Percentiles rank a stretch among this genome's conserved stretches.
Conservation (phyloP, 306 rosid genomes). For the Trichosanthes truncata region DNA sequence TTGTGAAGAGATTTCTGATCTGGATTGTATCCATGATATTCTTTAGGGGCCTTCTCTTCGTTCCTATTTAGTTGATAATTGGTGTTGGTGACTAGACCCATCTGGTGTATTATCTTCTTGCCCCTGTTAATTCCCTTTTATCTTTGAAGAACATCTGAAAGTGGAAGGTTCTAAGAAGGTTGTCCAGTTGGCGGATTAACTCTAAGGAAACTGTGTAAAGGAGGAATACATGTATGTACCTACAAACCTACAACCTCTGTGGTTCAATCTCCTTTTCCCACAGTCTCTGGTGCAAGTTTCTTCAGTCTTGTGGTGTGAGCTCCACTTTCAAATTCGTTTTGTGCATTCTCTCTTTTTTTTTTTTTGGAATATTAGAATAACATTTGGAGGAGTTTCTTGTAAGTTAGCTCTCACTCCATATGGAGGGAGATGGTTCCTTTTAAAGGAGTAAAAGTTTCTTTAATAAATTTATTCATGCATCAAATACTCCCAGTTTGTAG, state of each 20-base stretch:
- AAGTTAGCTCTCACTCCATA: not conserved
- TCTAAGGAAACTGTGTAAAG: not conserved
- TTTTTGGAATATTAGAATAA: not conserved
- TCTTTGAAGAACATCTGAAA: not conserved
- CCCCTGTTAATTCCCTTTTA: not conserved
- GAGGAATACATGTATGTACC: not conserved
- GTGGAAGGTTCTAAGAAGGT: not conserved
- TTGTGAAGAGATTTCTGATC: not conserved
- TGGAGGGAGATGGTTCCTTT: not conserved
- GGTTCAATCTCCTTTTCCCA: not conserved
- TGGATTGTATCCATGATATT: not conserved
- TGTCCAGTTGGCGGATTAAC: not conserved
- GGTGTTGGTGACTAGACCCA: not conserved
- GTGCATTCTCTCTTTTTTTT: not conserved
- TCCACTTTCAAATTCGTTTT: not conserved
- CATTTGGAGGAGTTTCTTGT: not conserved
- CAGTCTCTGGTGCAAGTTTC: not conserved
- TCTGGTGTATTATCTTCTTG: no score
- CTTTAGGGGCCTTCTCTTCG: not conserved
- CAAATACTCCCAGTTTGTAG: not conserved
- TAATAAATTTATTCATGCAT: not conserved
- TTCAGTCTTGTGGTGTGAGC: not conserved
- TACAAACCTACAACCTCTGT: not conserved
- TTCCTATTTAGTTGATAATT: not conserved
- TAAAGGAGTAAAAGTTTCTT: not conserved